These are phyloP conservation scores for Exobasidium cylindrosporum DNA, from an alignment of 1,284 basidiomycete species.

Conservation along the genomic window DNA sequence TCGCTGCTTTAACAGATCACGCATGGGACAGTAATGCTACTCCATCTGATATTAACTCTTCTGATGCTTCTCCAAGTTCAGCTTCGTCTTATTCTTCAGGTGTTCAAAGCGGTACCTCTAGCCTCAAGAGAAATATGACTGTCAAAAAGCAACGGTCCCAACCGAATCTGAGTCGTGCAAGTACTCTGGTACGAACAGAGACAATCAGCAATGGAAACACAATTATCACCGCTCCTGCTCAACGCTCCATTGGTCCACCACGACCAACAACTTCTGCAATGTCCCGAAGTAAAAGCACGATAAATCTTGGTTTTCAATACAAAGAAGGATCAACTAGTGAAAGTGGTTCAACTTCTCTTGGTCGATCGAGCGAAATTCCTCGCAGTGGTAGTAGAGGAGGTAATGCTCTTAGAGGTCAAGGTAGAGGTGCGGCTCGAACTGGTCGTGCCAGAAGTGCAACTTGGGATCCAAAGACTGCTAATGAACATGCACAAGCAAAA, in stretches of 20 bases:
- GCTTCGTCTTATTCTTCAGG: conserved; percentile 20
- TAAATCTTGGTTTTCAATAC: conserved; percentile 23
- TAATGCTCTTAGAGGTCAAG: neutral
- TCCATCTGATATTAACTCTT: conserved; percentile 23
- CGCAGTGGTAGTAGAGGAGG: conserved; percentile 18
- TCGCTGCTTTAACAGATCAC: conserved; percentile 26
- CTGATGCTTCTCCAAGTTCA: conserved; percentile 21
- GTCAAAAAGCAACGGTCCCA: conserved; percentile 28
- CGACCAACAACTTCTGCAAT: conserved; percentile 5
- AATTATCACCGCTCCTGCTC: conserved; percentile 2
- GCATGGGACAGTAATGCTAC: conserved; percentile 14
- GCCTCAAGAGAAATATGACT: neutral
- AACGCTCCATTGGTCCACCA: neutral
- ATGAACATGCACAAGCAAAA: neutral
- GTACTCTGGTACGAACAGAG: conserved; percentile 8
- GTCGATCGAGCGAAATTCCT: conserved; percentile 33
- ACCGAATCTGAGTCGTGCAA: conserved; percentile 17
- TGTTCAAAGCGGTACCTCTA: conserved; percentile 15
- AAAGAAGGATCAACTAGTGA: neutral
- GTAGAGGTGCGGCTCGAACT: neutral
- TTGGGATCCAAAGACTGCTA: neutral
- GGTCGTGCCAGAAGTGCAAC: neutral
- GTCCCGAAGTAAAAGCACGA: conserved; percentile 25
- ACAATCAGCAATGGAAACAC: neutral
- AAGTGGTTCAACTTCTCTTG: conserved; percentile 30